Percentiles rank a stretch among this genome's conserved stretches.
Evolutionary conservation across 139 green algal species (phyloP).

Genomic region (Coccomyxa sp.): DNA sequence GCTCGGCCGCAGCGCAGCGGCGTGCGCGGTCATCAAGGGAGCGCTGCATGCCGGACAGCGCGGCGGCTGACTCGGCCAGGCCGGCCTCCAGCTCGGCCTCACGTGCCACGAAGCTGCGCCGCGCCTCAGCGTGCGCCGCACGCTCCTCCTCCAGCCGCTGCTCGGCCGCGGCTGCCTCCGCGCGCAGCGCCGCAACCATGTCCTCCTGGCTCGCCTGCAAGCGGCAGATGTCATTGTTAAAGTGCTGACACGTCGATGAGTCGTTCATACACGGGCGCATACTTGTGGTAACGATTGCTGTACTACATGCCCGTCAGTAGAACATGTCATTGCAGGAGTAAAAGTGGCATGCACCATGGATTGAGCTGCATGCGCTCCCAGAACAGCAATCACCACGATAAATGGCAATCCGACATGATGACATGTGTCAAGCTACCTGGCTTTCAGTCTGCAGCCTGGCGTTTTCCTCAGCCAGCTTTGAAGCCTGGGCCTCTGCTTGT

Average conservation of each 20-base stretch:
- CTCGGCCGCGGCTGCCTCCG: constrained; percentile 50
- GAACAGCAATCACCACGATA: not conserved
- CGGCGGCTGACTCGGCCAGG: constrained; percentile 35
- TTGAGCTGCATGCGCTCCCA: not conserved
- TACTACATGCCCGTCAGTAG: not conserved
- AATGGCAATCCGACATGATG: not conserved
- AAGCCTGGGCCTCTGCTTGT: constrained; percentile 15
- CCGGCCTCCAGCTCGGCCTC: constrained; percentile 35
- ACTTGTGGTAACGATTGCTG: not conserved
- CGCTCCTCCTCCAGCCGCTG: constrained; percentile 56
- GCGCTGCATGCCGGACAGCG: constrained; percentile 48
- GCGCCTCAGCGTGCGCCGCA: constrained; percentile 21
- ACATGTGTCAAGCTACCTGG: constrained; percentile 15
- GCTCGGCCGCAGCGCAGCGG: constrained; percentile 16
- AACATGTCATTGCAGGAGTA: not conserved
- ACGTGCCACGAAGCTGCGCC: not conserved
- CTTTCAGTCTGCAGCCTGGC: constrained; percentile 31
- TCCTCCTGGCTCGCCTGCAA: constrained; percentile 39
- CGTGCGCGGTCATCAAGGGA: constrained; percentile 30
- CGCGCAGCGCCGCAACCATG: constrained; percentile 40
- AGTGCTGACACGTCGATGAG: too few species aligned
- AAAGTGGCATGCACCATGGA: not conserved
- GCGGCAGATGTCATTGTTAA: not conserved
- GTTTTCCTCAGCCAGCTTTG: constrained; percentile 24
- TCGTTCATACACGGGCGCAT: too few species aligned